These are phyloP conservation scores for Yamadazyma sp. DNA, from an alignment of 805 yeast species.

Conservation along the genomic window DNA sequence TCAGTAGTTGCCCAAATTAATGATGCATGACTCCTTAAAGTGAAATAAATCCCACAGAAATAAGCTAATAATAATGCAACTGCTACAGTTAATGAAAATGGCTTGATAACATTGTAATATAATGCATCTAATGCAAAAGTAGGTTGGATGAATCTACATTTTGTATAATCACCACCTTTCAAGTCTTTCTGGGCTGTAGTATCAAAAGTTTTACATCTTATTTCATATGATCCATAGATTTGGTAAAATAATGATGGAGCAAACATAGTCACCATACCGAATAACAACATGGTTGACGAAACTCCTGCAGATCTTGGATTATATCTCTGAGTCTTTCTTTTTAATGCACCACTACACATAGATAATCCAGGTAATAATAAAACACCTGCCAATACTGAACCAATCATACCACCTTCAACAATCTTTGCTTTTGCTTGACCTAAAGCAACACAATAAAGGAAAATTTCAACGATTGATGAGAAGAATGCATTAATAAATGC, in stretches of 20 bases:
- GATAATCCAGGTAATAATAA: conserved; percentile 88
- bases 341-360: conserved; percentile 96
- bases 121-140: conserved; percentile 66
- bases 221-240: conserved; percentile 82
- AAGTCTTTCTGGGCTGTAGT: background rate
- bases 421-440: conserved; percentile 79
- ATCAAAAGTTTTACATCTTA: conserved; percentile 62
- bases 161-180: conserved; percentile 48
- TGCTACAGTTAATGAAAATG: conserved; percentile 81
- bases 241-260: conserved; percentile 90
- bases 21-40: conserved; percentile 94
- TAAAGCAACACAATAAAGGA: conserved; percentile 87
- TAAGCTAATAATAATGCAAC: conserved; percentile 78
- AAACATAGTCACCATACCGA: conserved; percentile 86
- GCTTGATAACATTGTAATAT: conserved; percentile 67
- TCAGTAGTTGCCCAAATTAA: conserved; percentile 78
- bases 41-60: conserved; percentile 85
- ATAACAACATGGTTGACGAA: conserved; percentile 90
- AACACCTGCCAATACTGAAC: conserved; percentile 90
- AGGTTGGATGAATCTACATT: conserved; percentile 77
- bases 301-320: conserved; percentile 97
- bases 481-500: conserved; percentile 97
- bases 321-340: conserved; percentile 88
- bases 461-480: conserved; percentile 93
- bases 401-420: conserved; percentile 95